These are phyloP conservation scores for Fomitopsis betulina DNA, from an alignment of 1,284 basidiomycete species.

Conservation along the genomic window DNA sequence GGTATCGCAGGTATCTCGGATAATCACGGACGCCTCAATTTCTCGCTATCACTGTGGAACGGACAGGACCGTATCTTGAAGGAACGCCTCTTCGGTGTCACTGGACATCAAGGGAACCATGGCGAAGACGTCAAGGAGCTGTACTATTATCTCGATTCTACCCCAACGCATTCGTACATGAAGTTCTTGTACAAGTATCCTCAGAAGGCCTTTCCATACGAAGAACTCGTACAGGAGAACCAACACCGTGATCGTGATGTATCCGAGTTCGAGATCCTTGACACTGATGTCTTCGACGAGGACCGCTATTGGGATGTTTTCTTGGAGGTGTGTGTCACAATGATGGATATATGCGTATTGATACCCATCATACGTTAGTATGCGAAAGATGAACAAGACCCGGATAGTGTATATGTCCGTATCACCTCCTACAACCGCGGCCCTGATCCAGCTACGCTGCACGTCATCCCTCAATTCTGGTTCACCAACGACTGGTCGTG, in stretches of 20 bases:
- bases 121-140: constrained; percentile 99
- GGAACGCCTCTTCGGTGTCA: constrained; percentile 92
- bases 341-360: not conserved
- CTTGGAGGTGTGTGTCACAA: constrained; percentile 65
- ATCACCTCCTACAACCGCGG: constrained; percentile 97
- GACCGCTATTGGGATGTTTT: constrained; percentile 98
- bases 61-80: constrained; percentile 93
- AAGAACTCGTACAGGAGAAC: constrained; percentile 87
- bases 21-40: constrained; percentile 92
- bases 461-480: constrained; percentile 93
- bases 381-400: constrained; percentile 92
- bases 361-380: constrained; percentile 51
- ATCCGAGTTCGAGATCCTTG: constrained; percentile 89
- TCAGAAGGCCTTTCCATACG: constrained; percentile 89
- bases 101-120: constrained; percentile 96
- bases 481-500: constrained; percentile 99
- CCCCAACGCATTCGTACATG: constrained; percentile 99
- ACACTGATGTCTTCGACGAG: constrained; percentile 90
- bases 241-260: constrained; percentile 81
- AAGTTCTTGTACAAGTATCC: constrained; percentile 99
- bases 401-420: constrained; percentile 86
- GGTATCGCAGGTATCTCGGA: constrained; percentile 96
- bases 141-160: constrained; percentile 98
- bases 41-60: constrained; percentile 93
- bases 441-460: constrained; percentile 92